Conservation (phyloP, 1,139 yeast genomes). For the Saccharomyces hybrid region DNA sequence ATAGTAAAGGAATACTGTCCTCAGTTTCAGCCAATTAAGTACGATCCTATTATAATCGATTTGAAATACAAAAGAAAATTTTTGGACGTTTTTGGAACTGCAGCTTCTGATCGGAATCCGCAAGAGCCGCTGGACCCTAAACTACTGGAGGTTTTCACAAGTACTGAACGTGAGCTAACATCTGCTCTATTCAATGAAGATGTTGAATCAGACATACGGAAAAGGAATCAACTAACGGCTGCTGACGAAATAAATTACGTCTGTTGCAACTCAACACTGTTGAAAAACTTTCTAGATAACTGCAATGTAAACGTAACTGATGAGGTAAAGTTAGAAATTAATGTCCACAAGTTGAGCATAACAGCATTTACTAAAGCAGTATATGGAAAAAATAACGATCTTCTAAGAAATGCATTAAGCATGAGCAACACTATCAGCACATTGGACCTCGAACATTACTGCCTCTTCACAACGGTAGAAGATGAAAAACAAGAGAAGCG, state of each 20-base stretch:
- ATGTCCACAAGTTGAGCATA: constrained; percentile 37
- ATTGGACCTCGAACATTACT: constrained; percentile 37
- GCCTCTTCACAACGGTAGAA: constrained; percentile 23
- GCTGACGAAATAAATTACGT: constrained; percentile 35
- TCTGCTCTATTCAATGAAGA: constrained; percentile 24
- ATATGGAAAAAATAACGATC: constrained; percentile 41
- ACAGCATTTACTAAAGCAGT: constrained; percentile 49
- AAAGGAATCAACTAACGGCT: constrained; percentile 12
- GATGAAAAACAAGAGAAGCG: constrained; percentile 17
- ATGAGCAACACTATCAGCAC: constrained; percentile 43
- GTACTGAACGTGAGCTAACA: constrained; percentile 20
- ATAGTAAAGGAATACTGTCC: constrained; percentile 50
- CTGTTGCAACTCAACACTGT: constrained; percentile 37
- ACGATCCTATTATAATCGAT: constrained; percentile 35
- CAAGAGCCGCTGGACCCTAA: constrained; percentile 25
- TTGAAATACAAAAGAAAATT: constrained; percentile 36
- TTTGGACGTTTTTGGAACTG: constrained; percentile 22
- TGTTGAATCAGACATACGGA: constrained; percentile 11
- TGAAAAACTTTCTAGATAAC: constrained; percentile 44
- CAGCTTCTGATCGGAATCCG: constrained; percentile 14
- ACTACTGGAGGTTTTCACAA: constrained; percentile 20
- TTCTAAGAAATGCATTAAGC: constrained; percentile 51
- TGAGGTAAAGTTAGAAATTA: constrained; percentile 46
- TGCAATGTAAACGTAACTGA: constrained; percentile 40
- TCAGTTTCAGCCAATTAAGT: constrained; percentile 40